A percentile compares a stretch with the other conserved stretches of the same genome.
Conservation (phyloP, 345 rosid genomes). For the Citrus unshiu region DNA sequence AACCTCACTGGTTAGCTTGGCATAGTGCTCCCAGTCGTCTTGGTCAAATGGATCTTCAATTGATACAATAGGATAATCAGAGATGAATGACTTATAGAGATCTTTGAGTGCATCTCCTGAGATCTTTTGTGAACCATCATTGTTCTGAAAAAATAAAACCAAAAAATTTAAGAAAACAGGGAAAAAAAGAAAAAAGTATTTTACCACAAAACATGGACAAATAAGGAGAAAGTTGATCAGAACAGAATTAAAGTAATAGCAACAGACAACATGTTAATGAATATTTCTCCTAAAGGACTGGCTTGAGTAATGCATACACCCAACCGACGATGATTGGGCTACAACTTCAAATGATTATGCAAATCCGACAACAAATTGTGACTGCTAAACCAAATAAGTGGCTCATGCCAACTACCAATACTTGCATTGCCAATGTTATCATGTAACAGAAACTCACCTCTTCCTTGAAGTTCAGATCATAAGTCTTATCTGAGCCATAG, state of each 20-base stretch:
- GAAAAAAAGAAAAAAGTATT: not conserved
- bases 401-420: not conserved
- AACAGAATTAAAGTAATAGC: not conserved
- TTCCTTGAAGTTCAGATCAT: slow-evolving; percentile 88
- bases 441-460: slow-evolving; percentile 38
- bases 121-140: slow-evolving; percentile 84
- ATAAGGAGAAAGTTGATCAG: not conserved
- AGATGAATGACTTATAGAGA: slow-evolving; percentile 77
- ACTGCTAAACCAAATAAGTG: not conserved
- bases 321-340: not conserved
- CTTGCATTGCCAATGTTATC: not conserved
- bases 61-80: slow-evolving; percentile 92
- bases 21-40: slow-evolving; percentile 90
- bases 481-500: slow-evolving; percentile 66
- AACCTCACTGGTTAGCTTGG: slow-evolving; percentile 74
- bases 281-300: not conserved
- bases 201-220: not conserved
- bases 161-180: not conserved
- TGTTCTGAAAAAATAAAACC: slow-evolving; percentile 41
- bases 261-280: not conserved
- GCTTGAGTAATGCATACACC: not conserved
- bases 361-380: not conserved
- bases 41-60: slow-evolving; percentile 99
- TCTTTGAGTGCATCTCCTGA: slow-evolving; percentile 84
- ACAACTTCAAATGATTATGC: not conserved